These are phyloP conservation scores for Barnettozyma hawaiiensis DNA, from an alignment of 1,139 yeast genomes.

Conservation along the genomic window DNA sequence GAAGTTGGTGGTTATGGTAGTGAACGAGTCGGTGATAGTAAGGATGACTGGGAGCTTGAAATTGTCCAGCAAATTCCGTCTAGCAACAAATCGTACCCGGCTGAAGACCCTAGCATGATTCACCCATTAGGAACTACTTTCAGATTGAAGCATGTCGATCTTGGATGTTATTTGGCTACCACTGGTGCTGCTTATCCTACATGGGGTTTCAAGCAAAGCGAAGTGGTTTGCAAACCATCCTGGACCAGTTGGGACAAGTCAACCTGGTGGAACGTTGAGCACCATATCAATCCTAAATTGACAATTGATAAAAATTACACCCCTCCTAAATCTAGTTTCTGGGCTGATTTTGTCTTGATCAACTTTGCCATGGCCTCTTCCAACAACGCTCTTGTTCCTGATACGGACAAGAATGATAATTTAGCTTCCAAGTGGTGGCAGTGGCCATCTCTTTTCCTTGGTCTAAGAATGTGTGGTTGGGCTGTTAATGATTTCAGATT, in stretches of 20 bases:
- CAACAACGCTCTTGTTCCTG: conserved; percentile 71
- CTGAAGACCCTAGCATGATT: conserved; percentile 37
- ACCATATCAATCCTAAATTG: conserved; percentile 47
- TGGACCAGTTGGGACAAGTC: conserved; percentile 50
- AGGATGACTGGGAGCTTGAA: conserved; percentile 73
- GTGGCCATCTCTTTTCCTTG: conserved; percentile 64
- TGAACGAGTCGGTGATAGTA: conserved; percentile 47
- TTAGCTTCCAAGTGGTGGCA: conserved; percentile 76
- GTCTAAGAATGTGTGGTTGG: conserved; percentile 73
- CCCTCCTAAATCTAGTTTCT: conserved; percentile 64
- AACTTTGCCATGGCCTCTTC: conserved; percentile 79
- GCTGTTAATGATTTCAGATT: conserved; percentile 42
- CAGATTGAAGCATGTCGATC: conserved; percentile 51
- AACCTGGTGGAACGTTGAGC: conserved; percentile 80
- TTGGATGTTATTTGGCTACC: conserved; percentile 72
- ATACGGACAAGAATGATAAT: conserved; percentile 57
- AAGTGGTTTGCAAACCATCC: conserved; percentile 60
- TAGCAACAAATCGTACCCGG: conserved; percentile 35
- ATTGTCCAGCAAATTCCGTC: conserved; percentile 53
- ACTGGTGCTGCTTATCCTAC: conserved; percentile 67
- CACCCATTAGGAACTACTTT: conserved; percentile 72
- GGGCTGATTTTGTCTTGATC: conserved; percentile 62
- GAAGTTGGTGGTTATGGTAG: conserved; percentile 72
- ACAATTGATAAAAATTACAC: conserved; percentile 39
- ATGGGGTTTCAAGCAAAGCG: conserved; percentile 83